These are phyloP conservation scores for Phyllosticta paracitricarpa DNA, from an alignment of 2,329 filamentous ascomycete genomes.

Conservation along the genomic window DNA sequence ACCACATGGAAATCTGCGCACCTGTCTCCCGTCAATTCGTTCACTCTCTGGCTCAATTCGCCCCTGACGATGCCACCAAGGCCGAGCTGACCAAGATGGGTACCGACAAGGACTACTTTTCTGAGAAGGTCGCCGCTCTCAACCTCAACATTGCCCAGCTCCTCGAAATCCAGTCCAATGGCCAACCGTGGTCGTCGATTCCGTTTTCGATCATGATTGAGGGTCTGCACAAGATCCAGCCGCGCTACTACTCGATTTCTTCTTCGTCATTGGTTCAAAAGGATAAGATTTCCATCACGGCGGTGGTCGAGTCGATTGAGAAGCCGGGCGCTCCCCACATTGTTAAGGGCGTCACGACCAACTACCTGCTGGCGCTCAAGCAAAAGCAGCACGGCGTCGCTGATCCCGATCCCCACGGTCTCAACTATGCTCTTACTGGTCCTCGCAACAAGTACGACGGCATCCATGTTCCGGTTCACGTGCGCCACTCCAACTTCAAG, in stretches of 20 bases:
- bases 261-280: constrained; percentile 92
- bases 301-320: constrained; percentile 76
- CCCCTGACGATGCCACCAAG: constrained; percentile 75
- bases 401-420: constrained; percentile 68
- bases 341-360: constrained; percentile 91
- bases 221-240: constrained; percentile 87
- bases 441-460: constrained; percentile 96
- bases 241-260: constrained; percentile 98
- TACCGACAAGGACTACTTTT: constrained; percentile 91
- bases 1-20: constrained; percentile 93
- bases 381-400: constrained; percentile 91
- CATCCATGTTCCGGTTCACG: constrained; percentile 86
- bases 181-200: constrained; percentile 68
- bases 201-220: constrained; percentile 95
- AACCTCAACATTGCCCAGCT: constrained; percentile 86
- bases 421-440: constrained; percentile 77
- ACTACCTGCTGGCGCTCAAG: constrained; percentile 90
- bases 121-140: constrained; percentile 68
- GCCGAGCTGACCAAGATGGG: constrained; percentile 82
- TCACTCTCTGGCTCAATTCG: constrained; percentile 75
- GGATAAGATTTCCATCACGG: constrained; percentile 89
- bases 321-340: constrained; percentile 67
- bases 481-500: constrained; percentile 98
- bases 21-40: constrained; percentile 95
- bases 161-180: constrained; percentile 61